A percentile compares a stretch with the other conserved stretches of the same genome.
Conservation (phyloP, 768 basidiomycete genomes). For the Zangia roseola region DNA sequence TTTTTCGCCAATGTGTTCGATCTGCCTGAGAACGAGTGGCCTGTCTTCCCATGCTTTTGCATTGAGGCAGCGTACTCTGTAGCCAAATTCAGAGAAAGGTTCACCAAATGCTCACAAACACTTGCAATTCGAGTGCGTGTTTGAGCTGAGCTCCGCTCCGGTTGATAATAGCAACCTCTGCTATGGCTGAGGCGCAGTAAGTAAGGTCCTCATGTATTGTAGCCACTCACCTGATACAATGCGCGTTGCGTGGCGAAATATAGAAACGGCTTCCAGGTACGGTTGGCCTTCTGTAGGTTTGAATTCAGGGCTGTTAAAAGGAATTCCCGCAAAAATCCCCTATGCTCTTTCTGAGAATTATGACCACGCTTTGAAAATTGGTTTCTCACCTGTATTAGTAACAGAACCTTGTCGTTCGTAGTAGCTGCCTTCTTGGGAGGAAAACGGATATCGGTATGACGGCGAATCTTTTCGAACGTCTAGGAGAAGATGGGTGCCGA, state of each 20-base stretch:
- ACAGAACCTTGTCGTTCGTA: slow-evolving; percentile 73
- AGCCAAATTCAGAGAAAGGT: slow-evolving; percentile 1
- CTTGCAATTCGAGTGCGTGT: slow-evolving; percentile 73
- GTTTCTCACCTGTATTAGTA: slow-evolving; percentile 68
- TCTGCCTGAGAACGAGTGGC: slow-evolving; percentile 79
- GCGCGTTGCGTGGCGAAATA: slow-evolving; percentile 76
- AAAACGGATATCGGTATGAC: slow-evolving; percentile 79
- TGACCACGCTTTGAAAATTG: neutral
- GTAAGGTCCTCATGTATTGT: neutral
- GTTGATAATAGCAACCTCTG: slow-evolving; percentile 71
- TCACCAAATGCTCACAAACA: neutral
- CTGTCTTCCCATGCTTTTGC: slow-evolving; percentile 94
- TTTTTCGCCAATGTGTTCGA: slow-evolving; percentile 91
- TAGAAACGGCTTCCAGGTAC: slow-evolving; percentile 60
- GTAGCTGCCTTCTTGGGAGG: slow-evolving; percentile 67
- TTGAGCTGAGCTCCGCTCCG: slow-evolving; percentile 67
- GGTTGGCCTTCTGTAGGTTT: slow-evolving; percentile 71
- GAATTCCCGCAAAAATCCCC: slow-evolving; percentile 72
- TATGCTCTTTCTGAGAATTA: slow-evolving; percentile 29
- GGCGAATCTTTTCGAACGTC: slow-evolving; percentile 66
- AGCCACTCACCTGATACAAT: slow-evolving; percentile 64
- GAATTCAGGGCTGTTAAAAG: slow-evolving; percentile 66
- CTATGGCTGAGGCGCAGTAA: slow-evolving; percentile 52
- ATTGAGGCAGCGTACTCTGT: slow-evolving; percentile 69
- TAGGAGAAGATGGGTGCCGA: slow-evolving; percentile 14